Conservation (phyloP, 192 early-diverging fungal genomes). For the Mortierella hygrophila region DNA sequence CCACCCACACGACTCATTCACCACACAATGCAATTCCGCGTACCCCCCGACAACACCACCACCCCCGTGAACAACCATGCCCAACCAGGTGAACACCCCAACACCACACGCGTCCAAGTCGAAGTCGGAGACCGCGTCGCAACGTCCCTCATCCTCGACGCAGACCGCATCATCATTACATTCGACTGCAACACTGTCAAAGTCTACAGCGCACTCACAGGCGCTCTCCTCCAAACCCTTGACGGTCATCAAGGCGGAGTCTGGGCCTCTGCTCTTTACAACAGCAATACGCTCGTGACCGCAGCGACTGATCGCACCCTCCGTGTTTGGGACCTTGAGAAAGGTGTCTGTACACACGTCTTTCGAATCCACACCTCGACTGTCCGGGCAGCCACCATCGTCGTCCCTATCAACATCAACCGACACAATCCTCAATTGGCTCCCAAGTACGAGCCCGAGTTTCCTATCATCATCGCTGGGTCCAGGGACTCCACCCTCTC, state of each 20-base stretch:
- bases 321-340: slow-evolving; percentile 86
- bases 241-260: slow-evolving; percentile 79
- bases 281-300: slow-evolving; percentile 76
- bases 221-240: slow-evolving; percentile 72
- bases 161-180: slow-evolving; percentile 74
- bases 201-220: slow-evolving; percentile 85
- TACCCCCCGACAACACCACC: neutral
- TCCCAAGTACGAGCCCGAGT: neutral
- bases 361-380: slow-evolving; percentile 68
- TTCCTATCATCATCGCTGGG: slow-evolving; percentile 80
- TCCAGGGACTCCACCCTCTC: slow-evolving; percentile 90
- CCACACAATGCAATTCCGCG: neutral
- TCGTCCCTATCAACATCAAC: neutral
- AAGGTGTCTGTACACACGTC: slow-evolving; percentile 66
- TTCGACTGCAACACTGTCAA: slow-evolving; percentile 80
- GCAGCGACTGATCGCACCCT: slow-evolving; percentile 87
- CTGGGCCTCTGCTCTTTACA: slow-evolving; percentile 74
- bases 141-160: neutral
- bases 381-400: slow-evolving; percentile 44
- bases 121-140: neutral
- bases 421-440: neutral
- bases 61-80: neutral
- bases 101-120: neutral
- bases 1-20: neutral
- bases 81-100: neutral